These are phyloP conservation scores for Phytopythium delawarense DNA, from an alignment of 352 stramenopile genomes.

Conservation along the genomic window DNA sequence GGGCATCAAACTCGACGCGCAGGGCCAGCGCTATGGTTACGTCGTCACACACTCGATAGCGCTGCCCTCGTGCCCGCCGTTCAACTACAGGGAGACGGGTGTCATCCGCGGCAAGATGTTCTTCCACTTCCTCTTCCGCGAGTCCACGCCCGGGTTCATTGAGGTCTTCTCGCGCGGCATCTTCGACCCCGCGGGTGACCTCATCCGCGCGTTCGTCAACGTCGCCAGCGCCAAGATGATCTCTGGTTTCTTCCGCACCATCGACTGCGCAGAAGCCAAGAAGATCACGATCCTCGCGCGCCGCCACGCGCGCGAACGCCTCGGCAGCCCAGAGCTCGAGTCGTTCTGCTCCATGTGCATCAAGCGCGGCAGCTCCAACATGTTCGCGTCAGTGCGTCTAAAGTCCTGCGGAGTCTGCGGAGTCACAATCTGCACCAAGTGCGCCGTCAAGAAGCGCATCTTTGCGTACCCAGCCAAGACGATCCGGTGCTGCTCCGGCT, in stretches of 20 bases:
- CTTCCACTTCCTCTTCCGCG: constrained; percentile 34
- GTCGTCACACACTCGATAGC: constrained; percentile 40
- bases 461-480: constrained; percentile 26
- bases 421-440: constrained; percentile 35
- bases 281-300: constrained; percentile 39
- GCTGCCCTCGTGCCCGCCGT: constrained; percentile 29
- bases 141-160: constrained; percentile 18
- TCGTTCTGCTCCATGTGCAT: constrained; percentile 24
- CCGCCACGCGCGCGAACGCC: constrained; percentile 10
- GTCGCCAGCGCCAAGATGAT: constrained; percentile 28
- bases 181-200: constrained; percentile 31
- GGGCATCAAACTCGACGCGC: constrained; percentile 26
- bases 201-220: constrained; percentile 22
- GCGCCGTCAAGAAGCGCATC: constrained; percentile 40
- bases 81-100: constrained; percentile 19
- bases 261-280: constrained; percentile 39
- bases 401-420: constrained; percentile 40
- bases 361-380: constrained; percentile 11
- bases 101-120: constrained; percentile 32
- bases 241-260: constrained; percentile 33
- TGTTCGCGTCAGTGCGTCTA: constrained; percentile 17
- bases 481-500: constrained; percentile 31
- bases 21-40: constrained; percentile 33
- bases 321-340: constrained; percentile 14
- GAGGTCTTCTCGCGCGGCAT: constrained; percentile 38